Conservation (phyloP, 2,329 filamentous ascomycete species). For the Incumbomyces delicatus region DNA sequence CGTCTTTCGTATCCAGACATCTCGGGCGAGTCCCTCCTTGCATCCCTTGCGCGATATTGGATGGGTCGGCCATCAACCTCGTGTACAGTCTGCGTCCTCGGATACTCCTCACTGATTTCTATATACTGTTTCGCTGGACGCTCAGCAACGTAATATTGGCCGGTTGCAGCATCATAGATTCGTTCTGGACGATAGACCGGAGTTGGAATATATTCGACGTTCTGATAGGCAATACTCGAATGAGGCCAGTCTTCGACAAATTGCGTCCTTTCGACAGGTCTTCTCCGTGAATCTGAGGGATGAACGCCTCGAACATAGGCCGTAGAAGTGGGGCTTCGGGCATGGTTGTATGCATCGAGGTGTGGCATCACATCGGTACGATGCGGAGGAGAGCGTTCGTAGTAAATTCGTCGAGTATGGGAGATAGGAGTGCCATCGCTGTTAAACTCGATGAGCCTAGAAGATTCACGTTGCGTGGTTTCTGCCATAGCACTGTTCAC, state of each 20-base stretch:
- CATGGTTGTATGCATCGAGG: background rate
- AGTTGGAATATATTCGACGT: constrained; percentile 1
- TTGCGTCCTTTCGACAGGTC: background rate
- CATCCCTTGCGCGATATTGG: background rate
- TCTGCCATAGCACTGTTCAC: background rate
- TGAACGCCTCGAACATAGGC: background rate
- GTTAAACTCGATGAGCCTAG: constrained; percentile 3
- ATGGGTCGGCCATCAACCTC: background rate
- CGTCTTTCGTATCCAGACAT: background rate
- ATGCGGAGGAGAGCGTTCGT: background rate
- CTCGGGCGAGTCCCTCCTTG: background rate
- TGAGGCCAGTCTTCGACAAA: background rate
- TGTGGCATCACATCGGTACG: background rate
- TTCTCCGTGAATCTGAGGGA: background rate
- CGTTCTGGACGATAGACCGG: background rate
- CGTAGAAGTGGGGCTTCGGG: background rate
- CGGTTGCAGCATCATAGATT: constrained; percentile 2
- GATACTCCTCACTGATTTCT: background rate
- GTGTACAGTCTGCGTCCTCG: background rate
- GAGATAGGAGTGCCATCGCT: background rate
- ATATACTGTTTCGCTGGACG: background rate
- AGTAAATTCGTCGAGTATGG: background rate
- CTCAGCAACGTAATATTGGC: constrained; percentile 4
- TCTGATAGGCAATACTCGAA: background rate
- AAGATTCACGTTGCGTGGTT: background rate